A percentile compares a stretch with the other conserved stretches of the same genome.
Evolutionary conservation across 1,284 basidiomycete genomes (phyloP).

Genomic region (Irpex sp.): DNA sequence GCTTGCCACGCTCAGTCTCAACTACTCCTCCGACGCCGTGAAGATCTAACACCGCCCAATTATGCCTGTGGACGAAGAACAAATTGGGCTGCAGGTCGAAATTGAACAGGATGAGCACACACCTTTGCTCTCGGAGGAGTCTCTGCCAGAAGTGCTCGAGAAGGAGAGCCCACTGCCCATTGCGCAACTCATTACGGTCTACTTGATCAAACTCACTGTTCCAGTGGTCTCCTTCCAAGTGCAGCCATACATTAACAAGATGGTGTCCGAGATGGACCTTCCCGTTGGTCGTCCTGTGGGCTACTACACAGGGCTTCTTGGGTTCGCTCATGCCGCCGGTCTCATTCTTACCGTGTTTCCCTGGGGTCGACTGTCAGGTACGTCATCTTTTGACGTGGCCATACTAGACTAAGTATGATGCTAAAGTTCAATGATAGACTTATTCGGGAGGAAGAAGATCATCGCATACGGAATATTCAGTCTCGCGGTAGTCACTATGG

Average conservation of each 20-base stretch:
- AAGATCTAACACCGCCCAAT: neutral
- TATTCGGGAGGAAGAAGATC: constrained; percentile 54
- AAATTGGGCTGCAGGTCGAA: neutral
- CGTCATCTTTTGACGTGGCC: neutral
- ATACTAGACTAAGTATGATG: neutral
- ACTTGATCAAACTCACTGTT: constrained; percentile 25
- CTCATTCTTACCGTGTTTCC: constrained; percentile 28
- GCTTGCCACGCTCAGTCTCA: neutral
- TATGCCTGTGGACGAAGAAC: neutral
- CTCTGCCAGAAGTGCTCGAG: neutral
- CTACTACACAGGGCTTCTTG: constrained; percentile 29
- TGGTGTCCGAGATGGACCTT: constrained; percentile 24
- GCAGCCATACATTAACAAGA: constrained; percentile 33
- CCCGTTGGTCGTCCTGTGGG: constrained; percentile 15
- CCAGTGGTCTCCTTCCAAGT: constrained; percentile 24
- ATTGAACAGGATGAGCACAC: neutral
- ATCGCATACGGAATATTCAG: constrained; percentile 50
- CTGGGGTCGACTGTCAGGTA: constrained; percentile 32
- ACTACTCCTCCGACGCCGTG: neutral
- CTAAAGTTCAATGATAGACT: constrained; percentile 30
- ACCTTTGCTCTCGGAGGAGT: neutral
- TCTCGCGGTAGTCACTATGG: constrained; percentile 41
- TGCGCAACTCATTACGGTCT: constrained; percentile 24
- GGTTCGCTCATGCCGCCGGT: constrained; percentile 6
- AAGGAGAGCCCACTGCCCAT: constrained; percentile 21